phyloP scores from a whole-genome alignment of 495 filamentous ascomycete genomes.

The Penicillium flavigenum region DNA sequence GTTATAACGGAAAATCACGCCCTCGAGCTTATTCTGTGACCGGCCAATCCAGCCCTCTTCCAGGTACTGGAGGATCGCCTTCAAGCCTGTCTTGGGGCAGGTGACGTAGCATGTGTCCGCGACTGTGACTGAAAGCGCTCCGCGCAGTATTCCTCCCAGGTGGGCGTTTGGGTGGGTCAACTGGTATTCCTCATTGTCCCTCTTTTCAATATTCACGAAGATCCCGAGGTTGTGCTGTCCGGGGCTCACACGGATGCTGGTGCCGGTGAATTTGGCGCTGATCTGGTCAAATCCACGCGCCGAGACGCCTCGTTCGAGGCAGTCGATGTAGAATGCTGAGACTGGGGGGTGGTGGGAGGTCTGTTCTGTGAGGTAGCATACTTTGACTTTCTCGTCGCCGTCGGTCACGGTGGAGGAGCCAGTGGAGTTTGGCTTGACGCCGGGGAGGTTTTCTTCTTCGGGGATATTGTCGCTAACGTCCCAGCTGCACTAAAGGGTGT shows the following conservation, averaged over 20 bases:
- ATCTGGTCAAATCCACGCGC: constrained; percentile 94
- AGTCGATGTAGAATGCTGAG: constrained; percentile 92
- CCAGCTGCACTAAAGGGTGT: constrained; percentile 75
- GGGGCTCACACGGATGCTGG: constrained; percentile 84
- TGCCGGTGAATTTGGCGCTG: constrained; percentile 96
- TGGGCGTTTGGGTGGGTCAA: constrained; percentile 93
- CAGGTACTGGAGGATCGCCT: constrained; percentile 85
- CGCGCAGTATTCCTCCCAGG: constrained; percentile 82
- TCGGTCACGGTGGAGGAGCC: constrained; percentile 28
- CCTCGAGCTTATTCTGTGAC: constrained; percentile 86
- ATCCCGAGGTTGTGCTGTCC: constrained; percentile 94
- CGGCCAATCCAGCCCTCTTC: constrained; percentile 95
- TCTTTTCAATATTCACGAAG: constrained; percentile 79
- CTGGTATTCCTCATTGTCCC: constrained; percentile 87
- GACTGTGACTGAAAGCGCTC: constrained; percentile 79
- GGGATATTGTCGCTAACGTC: constrained; percentile 70
- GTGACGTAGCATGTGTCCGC: constrained; percentile 83
- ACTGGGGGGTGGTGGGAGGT: constrained; percentile 99
- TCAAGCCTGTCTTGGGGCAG: constrained; percentile 82
- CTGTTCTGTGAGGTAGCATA: constrained; percentile 95
- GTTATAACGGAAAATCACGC: constrained; percentile 85
- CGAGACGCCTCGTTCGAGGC: constrained; percentile 83
- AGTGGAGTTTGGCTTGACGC: constrained; percentile 39
- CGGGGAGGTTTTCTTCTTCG: constrained; percentile 42
- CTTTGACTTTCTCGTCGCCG: constrained; percentile 58